Evolutionary conservation across 495 filamentous ascomycete species (phyloP), one percentile per base, ranked within the genome.

Genomic region (Trichoderma gamsii): DNA sequence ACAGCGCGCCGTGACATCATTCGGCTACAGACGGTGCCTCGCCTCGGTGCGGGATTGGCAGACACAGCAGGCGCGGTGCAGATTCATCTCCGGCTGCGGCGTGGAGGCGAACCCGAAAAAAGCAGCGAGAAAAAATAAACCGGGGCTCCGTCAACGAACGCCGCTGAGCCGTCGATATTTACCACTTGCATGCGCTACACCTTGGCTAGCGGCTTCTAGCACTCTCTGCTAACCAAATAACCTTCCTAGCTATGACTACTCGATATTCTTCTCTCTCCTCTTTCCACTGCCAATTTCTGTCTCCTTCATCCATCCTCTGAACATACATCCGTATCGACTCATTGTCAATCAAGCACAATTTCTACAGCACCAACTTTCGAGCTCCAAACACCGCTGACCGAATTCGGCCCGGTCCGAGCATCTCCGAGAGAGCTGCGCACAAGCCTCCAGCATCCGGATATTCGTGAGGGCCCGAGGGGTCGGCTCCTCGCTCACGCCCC

Each of bases 61-160:
- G 44, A 9, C 35, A 6, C 4, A 9, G 35, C 35, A 38, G 35
- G 44, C 18, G 44, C 56, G 25, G 56, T 32, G 8, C 56, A 61
- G 27, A 61, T 61, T 61, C 56, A 61, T 61, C 56, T 61, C 56
- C 56, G 56, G 56, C 56, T 29, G 56, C 56, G 56, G 56, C 56
- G 56, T 32, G 56, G 56, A 61, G 56, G 56, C 56, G 56, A 32
- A 25, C 25, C 8, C 13, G 16, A 32, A 29, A 29, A n/a, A 29
- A 8, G 4, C 5, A 61, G 27, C 11, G 27, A 29, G 16, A 61
- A 61, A 56, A 56, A 56, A 56, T 23, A 56, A 23, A 56, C n/a
- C 18, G 44, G 44, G 44, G 13, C 44, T n/a, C 44, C 3, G 3
- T n/a, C 9, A 0, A 49, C n/a, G 35, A 38, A 38, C n/a, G 44